Percentiles rank a stretch among this genome's conserved stretches.
phyloP scores from a whole-genome alignment of 2,329 filamentous ascomycete genomes.

The Catunica adiposa region DNA sequence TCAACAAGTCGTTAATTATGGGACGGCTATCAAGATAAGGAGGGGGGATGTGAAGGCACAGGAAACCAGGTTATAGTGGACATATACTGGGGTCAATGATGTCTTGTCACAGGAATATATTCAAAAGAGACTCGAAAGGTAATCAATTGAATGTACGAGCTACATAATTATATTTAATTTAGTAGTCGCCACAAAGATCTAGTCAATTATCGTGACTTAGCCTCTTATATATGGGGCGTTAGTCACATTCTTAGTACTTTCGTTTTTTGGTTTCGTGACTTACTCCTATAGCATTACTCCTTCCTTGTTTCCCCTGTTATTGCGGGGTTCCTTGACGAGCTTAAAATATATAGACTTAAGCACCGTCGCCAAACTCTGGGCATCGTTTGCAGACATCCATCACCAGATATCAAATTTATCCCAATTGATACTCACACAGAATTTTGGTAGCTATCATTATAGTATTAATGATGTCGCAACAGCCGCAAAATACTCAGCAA shows the following conservation, averaged over 20 bases:
- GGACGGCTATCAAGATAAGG: too few relatives aligned
- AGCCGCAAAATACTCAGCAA: background rate
- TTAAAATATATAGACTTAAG: background rate
- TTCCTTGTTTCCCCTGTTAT: background rate
- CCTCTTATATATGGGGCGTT: too few relatives aligned
- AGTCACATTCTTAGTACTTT: background rate
- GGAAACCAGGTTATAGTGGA: too few relatives aligned
- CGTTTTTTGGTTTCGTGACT: background rate
- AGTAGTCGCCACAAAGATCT: too few relatives aligned
- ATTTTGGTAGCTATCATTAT: background rate
- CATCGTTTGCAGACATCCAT: background rate
- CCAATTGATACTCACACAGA: background rate
- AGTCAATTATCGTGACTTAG: too few relatives aligned
- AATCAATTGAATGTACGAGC: too few relatives aligned
- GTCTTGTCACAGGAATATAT: too few relatives aligned
- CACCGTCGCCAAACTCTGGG: background rate
- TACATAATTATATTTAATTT: too few relatives aligned
- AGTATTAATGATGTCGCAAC: background rate
- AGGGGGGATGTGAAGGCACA: too few relatives aligned
- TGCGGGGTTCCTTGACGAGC: background rate
- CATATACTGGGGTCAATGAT: too few relatives aligned
- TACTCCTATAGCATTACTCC: background rate
- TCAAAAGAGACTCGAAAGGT: too few relatives aligned
- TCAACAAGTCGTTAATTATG: too few relatives aligned
- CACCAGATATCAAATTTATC: background rate